Conservation (phyloP, 2,329 filamentous ascomycete genomes). For the Torrubiella hemipterigena region DNA sequence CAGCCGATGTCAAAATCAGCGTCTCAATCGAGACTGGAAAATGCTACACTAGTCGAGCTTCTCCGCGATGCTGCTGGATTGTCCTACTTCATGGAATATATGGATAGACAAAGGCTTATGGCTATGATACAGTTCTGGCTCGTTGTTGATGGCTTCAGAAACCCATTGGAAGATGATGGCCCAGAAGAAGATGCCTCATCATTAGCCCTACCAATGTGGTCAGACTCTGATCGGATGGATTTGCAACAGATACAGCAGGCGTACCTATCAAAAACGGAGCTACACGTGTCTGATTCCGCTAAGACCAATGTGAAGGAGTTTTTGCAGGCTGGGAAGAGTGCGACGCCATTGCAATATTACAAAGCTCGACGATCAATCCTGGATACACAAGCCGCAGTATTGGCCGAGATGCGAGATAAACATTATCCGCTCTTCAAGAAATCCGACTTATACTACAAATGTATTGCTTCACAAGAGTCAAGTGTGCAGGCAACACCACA, state of each 20-base stretch:
- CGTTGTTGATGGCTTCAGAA: constrained; percentile 91
- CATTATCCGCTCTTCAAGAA: constrained; percentile 81
- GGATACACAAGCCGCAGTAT: constrained; percentile 66
- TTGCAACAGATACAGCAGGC: constrained; percentile 84
- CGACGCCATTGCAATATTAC: constrained; percentile 71
- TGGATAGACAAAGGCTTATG: constrained; percentile 85
- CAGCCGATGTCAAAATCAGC: constrained; percentile 15
- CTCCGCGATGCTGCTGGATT: constrained; percentile 80
- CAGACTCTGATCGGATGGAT: constrained; percentile 73
- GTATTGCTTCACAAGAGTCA: constrained; percentile 75
- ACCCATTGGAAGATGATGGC: constrained; percentile 75
- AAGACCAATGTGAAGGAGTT: constrained; percentile 64
- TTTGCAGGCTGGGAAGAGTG: constrained; percentile 62
- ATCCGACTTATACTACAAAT: constrained; percentile 94
- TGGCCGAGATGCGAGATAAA: constrained; percentile 72
- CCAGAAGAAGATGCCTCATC: constrained; percentile 52
- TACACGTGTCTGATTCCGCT: constrained; percentile 62
- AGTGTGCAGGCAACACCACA: constrained; percentile 14
- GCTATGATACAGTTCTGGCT: constrained; percentile 95
- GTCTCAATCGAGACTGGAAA: constrained; percentile 53
- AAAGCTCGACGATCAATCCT: constrained; percentile 72
- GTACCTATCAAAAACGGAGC: constrained; percentile 71
- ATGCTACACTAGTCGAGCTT: constrained; percentile 71
- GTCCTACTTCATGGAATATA: constrained; percentile 99
- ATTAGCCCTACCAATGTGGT: constrained; percentile 56